Evolutionary conservation across 768 basidiomycete genomes (phyloP).

Genomic region (Lepiota venenata): DNA sequence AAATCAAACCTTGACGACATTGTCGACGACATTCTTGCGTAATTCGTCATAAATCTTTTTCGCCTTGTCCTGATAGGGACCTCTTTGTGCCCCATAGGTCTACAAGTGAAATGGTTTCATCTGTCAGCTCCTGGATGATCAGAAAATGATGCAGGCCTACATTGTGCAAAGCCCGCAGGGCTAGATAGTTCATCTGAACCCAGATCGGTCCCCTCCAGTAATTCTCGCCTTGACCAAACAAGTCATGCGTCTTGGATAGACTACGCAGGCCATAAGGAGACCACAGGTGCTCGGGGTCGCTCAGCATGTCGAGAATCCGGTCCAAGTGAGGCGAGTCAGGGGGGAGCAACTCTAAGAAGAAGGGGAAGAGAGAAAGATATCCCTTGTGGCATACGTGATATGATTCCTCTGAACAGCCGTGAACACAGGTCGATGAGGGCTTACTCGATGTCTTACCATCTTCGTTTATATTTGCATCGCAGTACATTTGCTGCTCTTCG

Average conservation of each 20-base stretch:
- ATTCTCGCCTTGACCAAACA: conserved; percentile 90
- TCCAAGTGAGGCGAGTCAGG: conserved; percentile 77
- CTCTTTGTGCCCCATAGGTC: conserved; percentile 75
- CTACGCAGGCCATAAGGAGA: conserved; percentile 88
- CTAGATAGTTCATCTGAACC: conserved; percentile 97
- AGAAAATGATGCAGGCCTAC: conserved; percentile 32
- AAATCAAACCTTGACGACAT: conserved; percentile 57
- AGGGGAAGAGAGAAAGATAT: conserved; percentile 92
- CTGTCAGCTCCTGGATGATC: background rate
- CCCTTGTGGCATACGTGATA: conserved; percentile 89
- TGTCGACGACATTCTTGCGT: conserved; percentile 79
- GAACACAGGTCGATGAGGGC: background rate
- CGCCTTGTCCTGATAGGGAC: conserved; percentile 79
- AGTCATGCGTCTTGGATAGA: conserved; percentile 81
- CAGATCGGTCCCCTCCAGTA: conserved; percentile 98
- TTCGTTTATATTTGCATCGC: conserved; percentile 80
- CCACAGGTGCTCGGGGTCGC: conserved; percentile 85
- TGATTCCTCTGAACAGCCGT: conserved; percentile 69
- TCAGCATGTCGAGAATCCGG: conserved; percentile 75
- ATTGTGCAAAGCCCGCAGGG: conserved; percentile 74
- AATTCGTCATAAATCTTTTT: conserved; percentile 77
- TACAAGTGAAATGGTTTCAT: conserved; percentile 23
- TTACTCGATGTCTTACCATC: conserved; percentile 53
- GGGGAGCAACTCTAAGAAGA: conserved; percentile 79
- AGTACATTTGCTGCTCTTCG: conserved; percentile 88